Evolutionary conservation across 2,329 filamentous ascomycete genomes (phyloP).

Genomic region (Fusarium sp.): DNA sequence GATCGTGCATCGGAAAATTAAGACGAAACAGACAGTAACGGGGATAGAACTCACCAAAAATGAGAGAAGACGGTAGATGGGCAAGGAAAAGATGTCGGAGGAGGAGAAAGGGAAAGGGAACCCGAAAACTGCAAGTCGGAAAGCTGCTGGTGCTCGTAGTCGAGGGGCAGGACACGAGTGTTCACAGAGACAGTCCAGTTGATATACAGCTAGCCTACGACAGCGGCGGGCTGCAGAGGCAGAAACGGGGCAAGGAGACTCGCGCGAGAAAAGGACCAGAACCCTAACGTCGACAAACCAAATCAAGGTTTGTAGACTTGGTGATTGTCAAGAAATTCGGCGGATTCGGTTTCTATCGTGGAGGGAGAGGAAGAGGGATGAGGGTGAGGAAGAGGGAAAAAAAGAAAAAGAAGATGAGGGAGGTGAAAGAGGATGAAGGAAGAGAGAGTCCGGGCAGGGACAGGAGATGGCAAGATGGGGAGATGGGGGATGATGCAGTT

Average conservation of each 20-base stretch:
- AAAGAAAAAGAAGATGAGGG: conserved; percentile 38
- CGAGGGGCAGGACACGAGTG: conserved; percentile 11
- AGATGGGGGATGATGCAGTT: conserved; percentile 40
- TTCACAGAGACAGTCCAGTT: conserved; percentile 25
- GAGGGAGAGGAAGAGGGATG: conserved; percentile 39
- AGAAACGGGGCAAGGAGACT: conserved; percentile 43
- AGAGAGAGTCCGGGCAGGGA: conserved; percentile 32
- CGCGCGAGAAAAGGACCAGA: conserved; percentile 50
- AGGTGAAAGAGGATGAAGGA: conserved; percentile 43
- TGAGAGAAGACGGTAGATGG: conserved; percentile 29
- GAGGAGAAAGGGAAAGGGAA: conserved; percentile 25
- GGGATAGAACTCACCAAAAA: conserved; percentile 37
- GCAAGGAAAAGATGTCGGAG: conserved; percentile 19
- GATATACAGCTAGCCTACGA: conserved; percentile 42
- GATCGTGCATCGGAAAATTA: not conserved
- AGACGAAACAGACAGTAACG: not conserved
- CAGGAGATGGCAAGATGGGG: conserved; percentile 43
- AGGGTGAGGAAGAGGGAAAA: conserved; percentile 38
- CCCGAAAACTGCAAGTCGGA: conserved; percentile 33
- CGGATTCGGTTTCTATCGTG: conserved; percentile 53
- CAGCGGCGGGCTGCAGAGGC: conserved; percentile 47
- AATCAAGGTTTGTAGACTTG: conserved; percentile 48
- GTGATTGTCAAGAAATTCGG: conserved; percentile 49
- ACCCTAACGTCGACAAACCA: conserved; percentile 49
- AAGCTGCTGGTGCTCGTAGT: conserved; percentile 23